Evolutionary conservation across 2,329 filamentous ascomycete species (phyloP), one percentile per base, ranked within the genome.

Genomic region (Rhexocercosporidium sp.): DNA sequence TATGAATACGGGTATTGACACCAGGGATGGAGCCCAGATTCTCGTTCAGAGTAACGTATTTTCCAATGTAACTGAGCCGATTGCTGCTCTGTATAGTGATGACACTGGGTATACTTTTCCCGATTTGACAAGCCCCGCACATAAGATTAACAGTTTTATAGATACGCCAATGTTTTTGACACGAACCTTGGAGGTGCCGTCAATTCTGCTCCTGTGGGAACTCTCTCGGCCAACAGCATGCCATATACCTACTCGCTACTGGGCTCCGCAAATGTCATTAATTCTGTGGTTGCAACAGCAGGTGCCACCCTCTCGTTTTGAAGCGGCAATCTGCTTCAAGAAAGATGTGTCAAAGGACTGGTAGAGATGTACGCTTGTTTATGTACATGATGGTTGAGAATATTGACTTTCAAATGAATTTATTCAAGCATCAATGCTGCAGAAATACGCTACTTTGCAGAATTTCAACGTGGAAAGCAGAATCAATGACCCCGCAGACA

Each of bases 1-100:
- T 71, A 75, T 79, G 64, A 81, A 78, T 54, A 83, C 84, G 41
- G 85, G 82, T 53, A 82, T 89, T 79, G 87, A 88, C 79, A 83
- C 85, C 56, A 83, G 85, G 64, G 81, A 84, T 72, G 83, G 82
- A 12, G 85, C 86, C n/a, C 81, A 88, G 75, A 78, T 88, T n/a
- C 82, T 88, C 31, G 81, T 88, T 29, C 83, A 89, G 79, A 86
- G 84, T 61, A 83, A 83, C 67, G 78, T 59, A 16, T 87, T 73
- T 79, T 79, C 53, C 29, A 82, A 80, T 57, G 79, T 80, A 16
- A 77, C 77, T 22, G 79, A 80, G 72, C 79, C 82, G 22, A 75
- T 80, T 54, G 67, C 64, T 22, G 56, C 69, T 2, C 39, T 71
- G 11, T 71, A 74, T 25, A 69, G 66, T 60, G 69, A 71, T 65